Percentiles rank a stretch among this genome's conserved stretches.
Evolutionary conservation across 345 rosid genomes (phyloP).

Genomic region (Theobroma cacao): DNA sequence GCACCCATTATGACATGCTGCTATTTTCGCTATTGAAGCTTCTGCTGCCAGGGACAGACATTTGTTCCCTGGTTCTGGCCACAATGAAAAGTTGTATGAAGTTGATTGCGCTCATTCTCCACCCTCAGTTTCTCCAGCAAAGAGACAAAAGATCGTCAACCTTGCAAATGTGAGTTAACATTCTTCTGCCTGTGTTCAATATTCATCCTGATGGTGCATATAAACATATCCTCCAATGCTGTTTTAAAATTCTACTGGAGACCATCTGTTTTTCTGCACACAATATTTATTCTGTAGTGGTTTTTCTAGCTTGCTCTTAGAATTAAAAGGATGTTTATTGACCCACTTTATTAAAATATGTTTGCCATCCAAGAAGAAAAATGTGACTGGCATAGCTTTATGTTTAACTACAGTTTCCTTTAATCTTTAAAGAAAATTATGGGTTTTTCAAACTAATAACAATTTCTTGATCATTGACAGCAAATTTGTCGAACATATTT

Average conservation of each 20-base stretch:
- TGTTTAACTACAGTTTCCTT: neutral
- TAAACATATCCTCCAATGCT: neutral
- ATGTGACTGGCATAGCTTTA: neutral
- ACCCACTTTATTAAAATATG: neutral
- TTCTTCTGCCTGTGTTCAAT: neutral
- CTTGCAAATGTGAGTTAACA: conserved; percentile 33
- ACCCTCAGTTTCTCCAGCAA: conserved; percentile 39
- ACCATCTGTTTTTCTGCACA: neutral
- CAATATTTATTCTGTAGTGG: too few species aligned
- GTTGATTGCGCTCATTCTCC: conserved; percentile 28
- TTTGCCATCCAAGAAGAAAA: neutral
- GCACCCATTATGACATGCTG: conserved; percentile 84
- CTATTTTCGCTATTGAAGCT: conserved; percentile 75
- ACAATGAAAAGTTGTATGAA: conserved; percentile 19
- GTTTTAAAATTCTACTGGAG: conserved; percentile 1
- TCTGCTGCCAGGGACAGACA: conserved; percentile 76
- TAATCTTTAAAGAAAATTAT: neutral
- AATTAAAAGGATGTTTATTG: neutral
- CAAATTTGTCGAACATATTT: neutral
- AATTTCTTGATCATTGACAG: neutral
- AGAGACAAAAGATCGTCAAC: conserved; percentile 59
- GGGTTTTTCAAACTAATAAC: neutral
- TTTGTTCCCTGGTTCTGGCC: conserved; percentile 43
- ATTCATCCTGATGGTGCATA: neutral
- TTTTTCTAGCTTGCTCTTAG: neutral